Base-by-base conservation (phyloP, 768 basidiomycete genomes). In the Xanthoconium purpureum region DNA sequence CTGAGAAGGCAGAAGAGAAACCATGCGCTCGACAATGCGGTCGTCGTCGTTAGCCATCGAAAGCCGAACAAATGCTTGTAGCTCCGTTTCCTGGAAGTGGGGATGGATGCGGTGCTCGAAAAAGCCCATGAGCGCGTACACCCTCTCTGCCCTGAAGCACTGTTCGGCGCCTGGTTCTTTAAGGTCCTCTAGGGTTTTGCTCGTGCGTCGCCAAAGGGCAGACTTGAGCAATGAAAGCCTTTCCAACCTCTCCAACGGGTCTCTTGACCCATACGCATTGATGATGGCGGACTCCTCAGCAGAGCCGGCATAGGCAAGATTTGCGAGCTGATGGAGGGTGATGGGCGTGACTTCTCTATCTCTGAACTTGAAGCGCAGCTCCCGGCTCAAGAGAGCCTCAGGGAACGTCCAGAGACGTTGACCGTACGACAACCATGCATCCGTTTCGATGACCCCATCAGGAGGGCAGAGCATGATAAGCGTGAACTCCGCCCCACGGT, bases 11-110 rank as follows among this genome's bases (percentile, higher is more conserved):
- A 66, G 32, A 33, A 67, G 46, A 6, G 59, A 67, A 7, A 70
- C 44, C 57, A 67, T 68, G 5, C 60, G 57, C 28, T 70, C 66
- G 6, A 57, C 50, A 14, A 68, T 44, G 6, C 63, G 55, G 8
- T 66, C 66, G 3, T 50, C 65, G 42, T 67, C 63, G 11, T 67
- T 68, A 0, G 55, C 68, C 58, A 70, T 62, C 10, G 67, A 67
- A 6, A 67, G 47, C 36, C 63, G 52, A 3, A 54, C 64, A 17
- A 63, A 52, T 9, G 67, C 65, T 46, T 69, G 65, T 33, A 64
- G 1, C 32, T 64, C 53, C 17, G 55, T 66, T 37, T 66, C 65
- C 38, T 44, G 20, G 14, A 32, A 15, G 18, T 67, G 38, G 12
- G 65, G 67, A 15, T 43, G 32, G 30, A 69, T 69, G 1, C 58